A percentile compares a stretch with the other conserved stretches of the same genome.
Evolutionary conservation across 176 grass and related monocot species (phyloP).

Genomic region (Puccinellia tenuiflora): DNA sequence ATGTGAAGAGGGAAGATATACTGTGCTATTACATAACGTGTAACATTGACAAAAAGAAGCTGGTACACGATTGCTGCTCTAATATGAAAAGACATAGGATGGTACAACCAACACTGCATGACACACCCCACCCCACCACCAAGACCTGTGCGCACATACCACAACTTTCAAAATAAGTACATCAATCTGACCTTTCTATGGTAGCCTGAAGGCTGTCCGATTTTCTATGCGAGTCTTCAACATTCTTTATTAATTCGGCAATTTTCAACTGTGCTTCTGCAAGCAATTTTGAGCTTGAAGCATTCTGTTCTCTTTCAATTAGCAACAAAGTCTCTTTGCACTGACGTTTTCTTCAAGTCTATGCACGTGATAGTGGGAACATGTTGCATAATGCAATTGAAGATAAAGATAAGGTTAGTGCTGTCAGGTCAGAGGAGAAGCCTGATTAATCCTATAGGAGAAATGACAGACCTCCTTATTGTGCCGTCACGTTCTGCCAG

Average conservation of each 20-base stretch:
- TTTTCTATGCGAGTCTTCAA: slow-evolving; percentile 41
- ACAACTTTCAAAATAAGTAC: not conserved
- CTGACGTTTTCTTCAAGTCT: slow-evolving; percentile 47
- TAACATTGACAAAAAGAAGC: slow-evolving; percentile 16
- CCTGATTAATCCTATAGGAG: slow-evolving; percentile 15
- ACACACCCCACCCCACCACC: not conserved
- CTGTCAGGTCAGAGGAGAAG: slow-evolving; percentile 22
- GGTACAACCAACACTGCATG: not conserved
- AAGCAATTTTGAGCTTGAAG: slow-evolving; percentile 41
- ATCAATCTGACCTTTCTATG: slow-evolving; percentile 43
- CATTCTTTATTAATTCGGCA: slow-evolving; percentile 48
- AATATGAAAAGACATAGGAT: not conserved
- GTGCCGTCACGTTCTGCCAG: slow-evolving; percentile 41
- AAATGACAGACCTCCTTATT: slow-evolving; percentile 54
- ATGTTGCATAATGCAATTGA: slow-evolving; percentile 18
- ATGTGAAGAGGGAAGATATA: not conserved
- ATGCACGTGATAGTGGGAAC: not conserved
- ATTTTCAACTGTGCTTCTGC: slow-evolving; percentile 44
- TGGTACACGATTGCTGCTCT: not conserved
- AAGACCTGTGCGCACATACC: not conserved
- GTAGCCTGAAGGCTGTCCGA: slow-evolving; percentile 44
- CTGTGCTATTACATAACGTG: not conserved
- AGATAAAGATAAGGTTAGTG: slow-evolving; percentile 38
- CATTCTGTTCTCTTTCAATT: slow-evolving; percentile 56
- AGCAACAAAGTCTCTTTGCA: slow-evolving; percentile 47